Percentiles rank a stretch among this genome's conserved stretches.
phyloP scores from a whole-genome alignment of 1,284 basidiomycete species.

The Schizophyllum amplum region DNA sequence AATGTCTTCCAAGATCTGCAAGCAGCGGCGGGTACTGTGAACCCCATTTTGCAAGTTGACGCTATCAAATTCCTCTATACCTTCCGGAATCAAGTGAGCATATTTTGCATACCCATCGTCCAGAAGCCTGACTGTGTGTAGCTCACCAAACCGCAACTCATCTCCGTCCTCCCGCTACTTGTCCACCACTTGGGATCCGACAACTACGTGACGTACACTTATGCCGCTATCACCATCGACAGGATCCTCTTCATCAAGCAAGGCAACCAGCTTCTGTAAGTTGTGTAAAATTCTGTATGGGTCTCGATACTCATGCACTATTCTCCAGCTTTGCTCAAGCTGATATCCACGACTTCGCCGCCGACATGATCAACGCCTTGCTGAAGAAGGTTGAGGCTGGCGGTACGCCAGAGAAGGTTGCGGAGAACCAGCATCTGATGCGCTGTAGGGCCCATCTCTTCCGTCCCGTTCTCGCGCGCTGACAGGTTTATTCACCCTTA shows the following conservation, averaged over 20 bases:
- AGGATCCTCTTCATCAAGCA: constrained; percentile 84
- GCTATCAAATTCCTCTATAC: constrained; percentile 92
- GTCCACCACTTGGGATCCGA: constrained; percentile 76
- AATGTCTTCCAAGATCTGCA: constrained; percentile 88
- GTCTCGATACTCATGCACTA: constrained; percentile 1
- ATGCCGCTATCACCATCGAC: constrained; percentile 87
- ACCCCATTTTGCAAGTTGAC: constrained; percentile 92
- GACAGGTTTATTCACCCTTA: constrained; percentile 22
- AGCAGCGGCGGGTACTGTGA: constrained; percentile 56
- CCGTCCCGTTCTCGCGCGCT: background rate
- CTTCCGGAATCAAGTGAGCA: constrained; percentile 84
- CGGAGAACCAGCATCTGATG: constrained; percentile 98
- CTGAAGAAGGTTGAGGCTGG: constrained; percentile 78
- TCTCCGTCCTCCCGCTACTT: constrained; percentile 85
- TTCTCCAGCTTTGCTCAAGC: constrained; percentile 73
- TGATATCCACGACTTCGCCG: constrained; percentile 81
- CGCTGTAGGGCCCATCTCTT: constrained; percentile 58
- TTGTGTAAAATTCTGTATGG: constrained; percentile 8
- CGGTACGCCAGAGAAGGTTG: constrained; percentile 87
- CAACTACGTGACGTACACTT: constrained; percentile 85
- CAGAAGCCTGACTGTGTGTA: constrained; percentile 21
- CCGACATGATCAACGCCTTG: constrained; percentile 69
- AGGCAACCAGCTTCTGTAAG: constrained; percentile 60
- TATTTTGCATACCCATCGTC: background rate
- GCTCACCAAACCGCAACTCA: constrained; percentile 92